Percentiles rank a stretch among this genome's conserved stretches.
Conservation (phyloP, 768 basidiomycete species). For the Lyophyllum semitale region DNA sequence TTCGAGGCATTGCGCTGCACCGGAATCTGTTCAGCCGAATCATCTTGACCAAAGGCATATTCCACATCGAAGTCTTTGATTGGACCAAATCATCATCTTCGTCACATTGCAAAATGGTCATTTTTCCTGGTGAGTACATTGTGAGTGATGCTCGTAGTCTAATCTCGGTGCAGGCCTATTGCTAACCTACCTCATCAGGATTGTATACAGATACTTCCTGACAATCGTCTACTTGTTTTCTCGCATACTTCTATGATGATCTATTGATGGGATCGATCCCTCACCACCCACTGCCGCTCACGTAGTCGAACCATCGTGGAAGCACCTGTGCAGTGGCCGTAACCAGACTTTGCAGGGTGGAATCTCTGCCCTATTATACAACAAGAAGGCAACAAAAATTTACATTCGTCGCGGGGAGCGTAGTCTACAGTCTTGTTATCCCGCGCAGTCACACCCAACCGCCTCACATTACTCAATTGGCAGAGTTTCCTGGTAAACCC, state of each 20-base stretch:
- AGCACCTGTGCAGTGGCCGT: neutral
- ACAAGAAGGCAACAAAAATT: neutral
- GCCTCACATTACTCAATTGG: neutral
- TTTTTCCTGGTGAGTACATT: neutral
- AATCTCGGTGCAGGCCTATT: neutral
- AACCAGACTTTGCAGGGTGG: neutral
- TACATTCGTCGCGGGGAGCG: neutral
- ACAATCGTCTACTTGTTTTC: slow-evolving; percentile 1
- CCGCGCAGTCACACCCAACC: neutral
- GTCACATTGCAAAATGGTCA: neutral
- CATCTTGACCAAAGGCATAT: neutral
- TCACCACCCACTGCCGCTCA: neutral
- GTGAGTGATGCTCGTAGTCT: neutral
- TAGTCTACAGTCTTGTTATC: neutral
- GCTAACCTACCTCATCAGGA: slow-evolving; percentile 1
- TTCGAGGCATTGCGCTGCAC: neutral
- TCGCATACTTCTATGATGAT: neutral
- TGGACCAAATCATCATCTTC: neutral
- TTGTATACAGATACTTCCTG: slow-evolving; percentile 6
- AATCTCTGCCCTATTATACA: neutral
- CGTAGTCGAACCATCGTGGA: neutral
- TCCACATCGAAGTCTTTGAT: slow-evolving; percentile 5
- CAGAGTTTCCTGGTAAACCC: neutral
- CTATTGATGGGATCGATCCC: neutral
- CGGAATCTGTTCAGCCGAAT: slow-evolving; percentile 4